These are phyloP conservation scores for Aspergillus sp. DNA, from an alignment of 2,329 filamentous ascomycete genomes.

Conservation along the genomic window DNA sequence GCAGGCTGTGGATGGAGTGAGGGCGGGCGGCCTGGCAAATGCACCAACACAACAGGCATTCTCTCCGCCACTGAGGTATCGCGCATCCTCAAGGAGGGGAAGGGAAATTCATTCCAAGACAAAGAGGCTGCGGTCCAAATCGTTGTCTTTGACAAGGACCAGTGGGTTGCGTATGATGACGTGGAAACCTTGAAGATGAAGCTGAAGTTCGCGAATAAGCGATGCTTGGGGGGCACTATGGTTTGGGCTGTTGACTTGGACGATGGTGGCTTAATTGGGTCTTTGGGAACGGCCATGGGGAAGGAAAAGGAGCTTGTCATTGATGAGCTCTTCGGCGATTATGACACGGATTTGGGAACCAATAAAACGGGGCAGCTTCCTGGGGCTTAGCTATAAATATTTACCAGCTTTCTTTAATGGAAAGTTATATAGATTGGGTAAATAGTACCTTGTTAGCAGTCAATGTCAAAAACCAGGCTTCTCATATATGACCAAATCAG, in stretches of 20 bases:
- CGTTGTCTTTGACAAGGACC: slow-evolving; percentile 14
- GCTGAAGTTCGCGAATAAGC: slow-evolving; percentile 31
- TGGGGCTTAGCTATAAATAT: too few species aligned
- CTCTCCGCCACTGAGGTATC: slow-evolving; percentile 26
- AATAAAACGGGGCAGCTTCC: too few species aligned
- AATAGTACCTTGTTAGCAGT: too few species aligned
- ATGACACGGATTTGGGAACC: too few species aligned
- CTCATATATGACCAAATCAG: too few species aligned
- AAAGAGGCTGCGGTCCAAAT: slow-evolving; percentile 22
- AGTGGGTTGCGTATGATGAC: slow-evolving; percentile 37
- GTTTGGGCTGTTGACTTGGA: neutral
- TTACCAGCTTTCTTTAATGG: too few species aligned
- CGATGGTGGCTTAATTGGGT: too few species aligned
- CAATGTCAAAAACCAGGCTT: too few species aligned
- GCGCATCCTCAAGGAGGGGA: slow-evolving; percentile 19
- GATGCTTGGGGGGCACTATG: neutral
- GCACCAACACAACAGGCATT: slow-evolving; percentile 22
- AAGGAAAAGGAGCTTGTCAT: too few species aligned
- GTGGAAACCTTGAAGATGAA: slow-evolving; percentile 38
- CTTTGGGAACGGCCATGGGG: too few species aligned
- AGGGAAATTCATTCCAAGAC: slow-evolving; percentile 17
- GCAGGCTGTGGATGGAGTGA: slow-evolving; percentile 17
- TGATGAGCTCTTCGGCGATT: too few species aligned
- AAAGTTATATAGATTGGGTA: too few species aligned
- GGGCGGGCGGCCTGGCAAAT: slow-evolving; percentile 19